Conservation (phyloP, 306 rosid species). For the Malus fusca region DNA sequence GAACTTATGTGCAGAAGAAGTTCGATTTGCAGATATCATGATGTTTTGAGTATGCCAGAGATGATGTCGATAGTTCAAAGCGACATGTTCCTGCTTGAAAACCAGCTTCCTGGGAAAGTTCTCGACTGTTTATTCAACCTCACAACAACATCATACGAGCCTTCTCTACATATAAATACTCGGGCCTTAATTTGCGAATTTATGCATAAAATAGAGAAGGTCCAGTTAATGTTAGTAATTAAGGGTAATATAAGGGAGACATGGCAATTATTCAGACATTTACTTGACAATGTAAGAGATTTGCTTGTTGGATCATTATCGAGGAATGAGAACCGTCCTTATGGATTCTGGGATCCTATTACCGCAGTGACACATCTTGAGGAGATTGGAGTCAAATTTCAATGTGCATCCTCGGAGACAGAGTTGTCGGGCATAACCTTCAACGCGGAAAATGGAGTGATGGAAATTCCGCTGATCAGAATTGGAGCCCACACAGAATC, state of each 20-base stretch:
- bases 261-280: too few species aligned
- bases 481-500: too few species aligned
- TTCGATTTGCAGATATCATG: too few species aligned
- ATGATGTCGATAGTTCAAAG: rapidly evolving
- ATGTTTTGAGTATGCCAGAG: too few species aligned
- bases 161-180: rapidly evolving
- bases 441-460: rapidly evolving
- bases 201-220: too few species aligned
- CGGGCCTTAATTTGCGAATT: rapidly evolving
- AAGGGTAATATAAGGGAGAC: too few species aligned
- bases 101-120: constrained; percentile 1
- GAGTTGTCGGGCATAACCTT: too few species aligned
- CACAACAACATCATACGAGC: not conserved
- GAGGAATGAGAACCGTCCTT: rapidly evolving
- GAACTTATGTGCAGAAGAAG: rapidly evolving
- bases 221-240: too few species aligned
- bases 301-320: not conserved
- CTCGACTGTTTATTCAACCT: not conserved
- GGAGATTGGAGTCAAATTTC: too few species aligned
- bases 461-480: too few species aligned
- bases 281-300: not conserved
- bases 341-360: rapidly evolving
- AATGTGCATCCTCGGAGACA: rapidly evolving
- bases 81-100: not conserved
- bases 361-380: not conserved